Evolutionary conservation across 495 filamentous ascomycete species (phyloP).

Genomic region (Tuber borchii): DNA sequence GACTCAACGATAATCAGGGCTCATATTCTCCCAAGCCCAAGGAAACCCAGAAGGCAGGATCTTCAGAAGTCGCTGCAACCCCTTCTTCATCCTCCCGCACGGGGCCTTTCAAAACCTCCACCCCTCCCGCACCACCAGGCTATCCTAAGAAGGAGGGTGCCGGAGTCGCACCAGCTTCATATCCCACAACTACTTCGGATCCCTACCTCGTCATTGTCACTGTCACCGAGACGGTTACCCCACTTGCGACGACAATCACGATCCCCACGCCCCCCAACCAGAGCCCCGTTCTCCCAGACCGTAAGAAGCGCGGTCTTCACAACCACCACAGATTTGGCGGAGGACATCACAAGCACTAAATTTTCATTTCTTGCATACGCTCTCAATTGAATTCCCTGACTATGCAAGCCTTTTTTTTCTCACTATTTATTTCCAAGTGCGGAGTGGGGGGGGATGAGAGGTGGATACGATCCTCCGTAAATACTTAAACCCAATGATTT

Average conservation of each 20-base stretch:
- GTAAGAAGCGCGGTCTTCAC: neutral
- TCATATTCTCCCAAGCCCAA: neutral
- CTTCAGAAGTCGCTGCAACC: neutral
- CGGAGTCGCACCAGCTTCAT: neutral
- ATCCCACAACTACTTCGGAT: slow-evolving; percentile 11
- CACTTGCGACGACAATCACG: slow-evolving; percentile 20
- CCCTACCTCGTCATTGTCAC: slow-evolving; percentile 30
- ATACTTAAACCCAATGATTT: neutral
- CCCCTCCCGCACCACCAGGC: neutral
- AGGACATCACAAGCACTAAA: neutral
- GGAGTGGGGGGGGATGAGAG: neutral
- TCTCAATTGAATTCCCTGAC: neutral
- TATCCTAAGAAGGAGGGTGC: neutral
- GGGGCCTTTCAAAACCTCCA: neutral
- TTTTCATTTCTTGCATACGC: neutral
- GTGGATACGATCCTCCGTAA: neutral
- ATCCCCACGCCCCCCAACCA: slow-evolving; percentile 1
- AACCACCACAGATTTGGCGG: neutral
- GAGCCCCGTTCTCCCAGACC: neutral
- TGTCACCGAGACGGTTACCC: slow-evolving; percentile 23
- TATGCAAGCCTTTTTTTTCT: neutral
- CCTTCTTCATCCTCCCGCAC: neutral
- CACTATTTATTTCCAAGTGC: neutral
- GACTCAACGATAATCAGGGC: neutral
- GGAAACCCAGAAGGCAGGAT: neutral